phyloP scores from a whole-genome alignment of 257 asterid genomes.

The Scutellaria baicalensis region DNA sequence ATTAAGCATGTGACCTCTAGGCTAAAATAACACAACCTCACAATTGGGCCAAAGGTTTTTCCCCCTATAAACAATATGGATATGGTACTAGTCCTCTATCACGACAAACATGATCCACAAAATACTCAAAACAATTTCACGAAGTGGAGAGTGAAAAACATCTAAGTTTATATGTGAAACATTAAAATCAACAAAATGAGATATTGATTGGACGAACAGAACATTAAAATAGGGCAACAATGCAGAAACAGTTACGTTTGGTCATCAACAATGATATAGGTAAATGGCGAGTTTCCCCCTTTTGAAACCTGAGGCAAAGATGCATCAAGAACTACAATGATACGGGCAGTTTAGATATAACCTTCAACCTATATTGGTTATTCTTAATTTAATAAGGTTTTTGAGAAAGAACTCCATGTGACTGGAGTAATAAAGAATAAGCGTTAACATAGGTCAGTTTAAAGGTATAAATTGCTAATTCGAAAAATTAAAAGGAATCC shows the following conservation, averaged over 20 bases:
- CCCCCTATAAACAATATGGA: background rate
- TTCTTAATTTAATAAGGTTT: background rate
- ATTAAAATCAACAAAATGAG: background rate
- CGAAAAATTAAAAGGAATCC: background rate
- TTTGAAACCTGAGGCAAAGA: conserved; percentile 59
- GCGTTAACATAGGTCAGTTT: background rate
- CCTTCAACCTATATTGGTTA: background rate
- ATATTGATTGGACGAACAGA: background rate
- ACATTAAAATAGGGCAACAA: conserved; percentile 5
- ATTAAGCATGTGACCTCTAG: background rate
- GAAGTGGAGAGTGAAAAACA: background rate
- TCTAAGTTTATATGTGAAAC: background rate
- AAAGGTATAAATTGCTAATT: background rate
- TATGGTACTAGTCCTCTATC: background rate
- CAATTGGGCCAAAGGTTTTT: background rate
- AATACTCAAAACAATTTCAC: background rate
- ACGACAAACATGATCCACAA: background rate
- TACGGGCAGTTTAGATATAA: background rate
- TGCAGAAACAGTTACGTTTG: conserved; percentile 60
- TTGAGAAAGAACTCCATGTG: background rate
- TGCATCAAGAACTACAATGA: background rate
- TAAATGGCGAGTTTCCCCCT: conserved; percentile 96
- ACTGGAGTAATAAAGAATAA: background rate
- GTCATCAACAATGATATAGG: conserved; percentile 85
- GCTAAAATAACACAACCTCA: background rate